phyloP scores from a whole-genome alignment of 495 filamentous ascomycete species.

The Tuber borchii region DNA sequence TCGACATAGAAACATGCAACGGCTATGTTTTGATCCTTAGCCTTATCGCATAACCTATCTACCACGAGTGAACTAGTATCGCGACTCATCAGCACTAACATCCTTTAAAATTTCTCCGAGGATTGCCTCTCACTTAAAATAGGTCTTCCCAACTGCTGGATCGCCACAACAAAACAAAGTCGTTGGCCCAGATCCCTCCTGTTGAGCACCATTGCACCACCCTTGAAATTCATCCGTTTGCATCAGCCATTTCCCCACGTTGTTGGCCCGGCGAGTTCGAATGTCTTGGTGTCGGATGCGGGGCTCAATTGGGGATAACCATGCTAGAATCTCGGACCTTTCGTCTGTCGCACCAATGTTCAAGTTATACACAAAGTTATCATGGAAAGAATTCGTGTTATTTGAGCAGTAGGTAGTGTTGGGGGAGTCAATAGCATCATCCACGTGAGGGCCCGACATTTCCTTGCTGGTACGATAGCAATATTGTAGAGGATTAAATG shows the following conservation, averaged over 20 bases:
- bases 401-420: not conserved
- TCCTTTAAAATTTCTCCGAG: too few relatives aligned
- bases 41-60: too few relatives aligned
- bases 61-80: too few relatives aligned
- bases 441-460: not conserved
- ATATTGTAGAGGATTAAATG: not conserved
- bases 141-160: not conserved
- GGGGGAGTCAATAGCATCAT: not conserved
- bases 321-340: not conserved
- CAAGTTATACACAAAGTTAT: not conserved
- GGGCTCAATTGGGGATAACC: not conserved
- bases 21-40: too few relatives aligned
- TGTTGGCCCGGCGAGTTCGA: not conserved
- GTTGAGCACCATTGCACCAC: not conserved
- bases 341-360: not conserved
- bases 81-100: too few relatives aligned
- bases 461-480: not conserved
- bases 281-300: not conserved
- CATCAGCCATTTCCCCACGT: not conserved
- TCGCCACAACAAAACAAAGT: not conserved
- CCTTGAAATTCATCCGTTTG: not conserved
- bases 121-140: too few relatives aligned
- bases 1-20: too few relatives aligned
- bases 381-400: not conserved
- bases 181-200: too few relatives aligned